These are phyloP conservation scores for Coemansia sp. DNA, from an alignment of 192 early-diverging fungal genomes.

Conservation along the genomic window DNA sequence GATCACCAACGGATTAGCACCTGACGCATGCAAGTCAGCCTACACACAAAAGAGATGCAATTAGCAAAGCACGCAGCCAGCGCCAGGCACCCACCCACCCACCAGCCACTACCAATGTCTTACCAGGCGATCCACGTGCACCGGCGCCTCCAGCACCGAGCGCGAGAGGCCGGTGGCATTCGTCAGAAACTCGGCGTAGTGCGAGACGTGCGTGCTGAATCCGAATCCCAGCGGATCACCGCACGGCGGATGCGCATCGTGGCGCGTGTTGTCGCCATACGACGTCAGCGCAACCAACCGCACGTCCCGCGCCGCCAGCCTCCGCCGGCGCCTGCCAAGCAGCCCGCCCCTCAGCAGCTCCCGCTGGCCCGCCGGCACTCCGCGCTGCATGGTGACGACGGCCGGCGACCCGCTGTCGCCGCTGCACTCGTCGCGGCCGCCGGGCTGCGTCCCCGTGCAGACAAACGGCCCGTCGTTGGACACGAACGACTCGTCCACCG, in stretches of 20 bases:
- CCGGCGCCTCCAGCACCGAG: slow-evolving; percentile 23
- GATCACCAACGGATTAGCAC: not conserved
- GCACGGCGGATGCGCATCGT: slow-evolving; percentile 36
- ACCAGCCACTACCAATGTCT: no score
- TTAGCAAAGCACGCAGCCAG: no score
- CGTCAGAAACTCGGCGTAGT: slow-evolving; percentile 39
- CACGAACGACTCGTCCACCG: slow-evolving; percentile 18
- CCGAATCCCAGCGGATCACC: slow-evolving; percentile 43
- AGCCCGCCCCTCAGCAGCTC: not conserved
- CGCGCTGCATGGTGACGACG: slow-evolving; percentile 11
- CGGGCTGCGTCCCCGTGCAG: slow-evolving; percentile 32
- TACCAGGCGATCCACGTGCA: slow-evolving; percentile 26
- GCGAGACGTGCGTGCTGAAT: slow-evolving; percentile 53
- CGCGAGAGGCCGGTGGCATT: slow-evolving; percentile 29
- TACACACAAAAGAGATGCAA: not conserved
- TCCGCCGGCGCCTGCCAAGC: not conserved
- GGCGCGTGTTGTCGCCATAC: slow-evolving; percentile 43
- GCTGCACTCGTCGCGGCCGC: slow-evolving; percentile 39
- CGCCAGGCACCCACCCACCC: no score
- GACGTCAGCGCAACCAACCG: slow-evolving; percentile 48
- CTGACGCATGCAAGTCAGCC: slow-evolving; percentile 8
- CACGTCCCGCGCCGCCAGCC: not conserved
- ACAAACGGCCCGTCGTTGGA: slow-evolving; percentile 40
- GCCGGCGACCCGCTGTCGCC: slow-evolving; percentile 50
- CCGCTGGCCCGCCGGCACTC: not conserved